Base-by-base conservation (phyloP, 2,329 filamentous ascomycete genomes). In the Spiromastix sp. region DNA sequence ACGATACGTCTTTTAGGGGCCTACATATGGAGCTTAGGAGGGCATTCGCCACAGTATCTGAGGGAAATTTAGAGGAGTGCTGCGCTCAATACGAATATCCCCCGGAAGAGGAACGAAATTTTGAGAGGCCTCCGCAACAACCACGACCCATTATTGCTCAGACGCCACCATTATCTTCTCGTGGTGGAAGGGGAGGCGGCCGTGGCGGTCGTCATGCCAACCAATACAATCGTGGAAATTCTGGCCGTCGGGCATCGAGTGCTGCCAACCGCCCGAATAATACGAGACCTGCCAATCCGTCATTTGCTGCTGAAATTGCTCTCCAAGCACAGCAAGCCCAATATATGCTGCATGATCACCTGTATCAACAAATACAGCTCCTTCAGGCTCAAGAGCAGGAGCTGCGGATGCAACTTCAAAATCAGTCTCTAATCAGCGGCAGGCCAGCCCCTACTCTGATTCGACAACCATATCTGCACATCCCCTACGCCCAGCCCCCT, bases 1-100 rank as follows among this genome's bases (percentile, higher is more conserved):
- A 98, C 54, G 87, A 94, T 55, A 93, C 84, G 28, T 89, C 91
- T 1, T 95, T 94, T 61, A 77, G 82, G 33, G 91, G 91, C 1
- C 73, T 98, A 19, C 91, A 98, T 55, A 60, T 85, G 46, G 91
- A 98, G 60, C 67, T 98, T 32, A 77, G 91, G 42, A 74, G 86
- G 45, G 91, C 91, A 1, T 96, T 94, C 54, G 81, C 86, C 39
- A 62, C 85, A 37, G 74, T 95, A 12, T 77, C 82, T 2, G 73
- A 82, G 34, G 83, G 77, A 15, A 85, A 91, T 48, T 68, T 98
- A 29, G 74, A 78, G 4, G 79, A 85, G 49, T 87, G 81, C 54
- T 95, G 87, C 57, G 84, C 93, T 55, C 76, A 89, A 54, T 98
- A 80, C 51, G 77, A 83, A 38, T 95, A 82, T 49, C 91, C 91